Percentiles rank a stretch among this genome's conserved stretches.
These are phyloP conservation scores for Colletotrichum lindemuthianum DNA, from an alignment of 2,329 filamentous ascomycete species.

Conservation along the genomic window DNA sequence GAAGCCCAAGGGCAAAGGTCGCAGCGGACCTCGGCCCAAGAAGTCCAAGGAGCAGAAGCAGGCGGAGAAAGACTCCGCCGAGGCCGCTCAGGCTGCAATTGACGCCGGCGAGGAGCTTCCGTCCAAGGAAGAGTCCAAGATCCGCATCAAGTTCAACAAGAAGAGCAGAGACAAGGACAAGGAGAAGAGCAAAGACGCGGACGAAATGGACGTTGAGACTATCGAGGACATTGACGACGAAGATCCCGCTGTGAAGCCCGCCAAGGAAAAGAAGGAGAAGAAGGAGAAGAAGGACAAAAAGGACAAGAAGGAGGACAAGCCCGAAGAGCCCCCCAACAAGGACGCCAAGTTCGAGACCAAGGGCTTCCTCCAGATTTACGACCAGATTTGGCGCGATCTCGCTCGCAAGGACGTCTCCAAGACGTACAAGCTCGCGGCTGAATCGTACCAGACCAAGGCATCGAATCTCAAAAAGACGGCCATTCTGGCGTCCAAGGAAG, in stretches of 20 bases:
- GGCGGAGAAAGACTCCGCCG: slow-evolving; percentile 83
- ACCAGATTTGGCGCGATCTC: slow-evolving; percentile 96
- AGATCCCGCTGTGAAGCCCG: slow-evolving; percentile 47
- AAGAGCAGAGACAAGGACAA: slow-evolving; percentile 56
- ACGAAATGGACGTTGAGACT: slow-evolving; percentile 50
- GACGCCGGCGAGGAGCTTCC: slow-evolving; percentile 81
- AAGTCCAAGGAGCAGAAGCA: slow-evolving; percentile 91
- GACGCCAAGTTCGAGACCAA: slow-evolving; percentile 83
- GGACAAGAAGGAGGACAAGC: slow-evolving; percentile 55
- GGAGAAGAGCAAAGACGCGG: slow-evolving; percentile 50
- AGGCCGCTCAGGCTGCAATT: slow-evolving; percentile 85
- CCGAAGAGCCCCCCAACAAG: slow-evolving; percentile 62
- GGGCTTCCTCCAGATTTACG: slow-evolving; percentile 95
- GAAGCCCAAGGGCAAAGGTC: slow-evolving; percentile 61
- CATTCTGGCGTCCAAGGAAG: slow-evolving; percentile 95
- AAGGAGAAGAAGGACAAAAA: slow-evolving; percentile 58
- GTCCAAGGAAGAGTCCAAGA: slow-evolving; percentile 67
- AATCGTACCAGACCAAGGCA: slow-evolving; percentile 85
- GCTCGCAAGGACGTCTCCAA: slow-evolving; percentile 94
- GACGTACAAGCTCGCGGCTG: slow-evolving; percentile 86
- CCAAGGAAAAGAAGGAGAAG: slow-evolving; percentile 56
- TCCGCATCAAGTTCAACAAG: slow-evolving; percentile 71
- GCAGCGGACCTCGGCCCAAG: slow-evolving; percentile 77
- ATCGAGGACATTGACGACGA: slow-evolving; percentile 48
- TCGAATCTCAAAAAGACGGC: slow-evolving; percentile 99